Base-by-base conservation (phyloP, 1,284 basidiomycete genomes). In the Marasmius sp. region DNA sequence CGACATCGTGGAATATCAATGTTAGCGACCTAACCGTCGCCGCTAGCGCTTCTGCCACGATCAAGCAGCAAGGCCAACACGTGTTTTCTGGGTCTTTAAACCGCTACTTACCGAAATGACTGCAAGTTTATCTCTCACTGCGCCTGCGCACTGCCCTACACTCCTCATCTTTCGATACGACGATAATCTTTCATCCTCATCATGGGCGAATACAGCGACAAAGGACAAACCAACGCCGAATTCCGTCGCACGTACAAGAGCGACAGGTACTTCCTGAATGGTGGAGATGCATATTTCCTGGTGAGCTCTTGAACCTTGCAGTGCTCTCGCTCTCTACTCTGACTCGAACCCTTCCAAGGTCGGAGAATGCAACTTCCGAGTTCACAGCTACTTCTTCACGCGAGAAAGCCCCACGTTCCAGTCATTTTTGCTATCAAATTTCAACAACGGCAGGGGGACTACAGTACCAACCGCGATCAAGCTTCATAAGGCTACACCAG, bases 341-440 rank as follows among this genome's bases (percentile, higher is more conserved):
- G n/a, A 18, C 12, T 58, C 34, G 14, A 50, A 54, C 22, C 67
- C 58, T 18, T 51, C 41, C 49, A 61, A 85, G 84, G 80, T 80
- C 36, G 78, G 78, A 54, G 78, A 81, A 55, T 74, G 75, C 34
- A 70, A 83, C 7, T 85, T 81, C 51, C 72, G 81, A 0, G 74
- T 84, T 0, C 82, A 84, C 64, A 78, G 81, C 0, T 84, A 83
- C 60, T 88, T 88, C 62, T 88, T 88, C 63, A 76, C 79, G 5
- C 75, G 86, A 1, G 86, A 88, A 60, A 87, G 85, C 0, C 66
- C 75, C 0, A 76, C 75, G 41, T 88, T 88, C 72, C 75, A 79
- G 39, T 75, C 81, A 27, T 75, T 74, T 60, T 63, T 84, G 51
- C 68, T 68, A 36, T 51, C 66, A 20, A 12, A 37, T 8, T n/a